These are phyloP conservation scores for Umbelopsis sp. DNA, from an alignment of 192 early-diverging fungal species.

Conservation along the genomic window DNA sequence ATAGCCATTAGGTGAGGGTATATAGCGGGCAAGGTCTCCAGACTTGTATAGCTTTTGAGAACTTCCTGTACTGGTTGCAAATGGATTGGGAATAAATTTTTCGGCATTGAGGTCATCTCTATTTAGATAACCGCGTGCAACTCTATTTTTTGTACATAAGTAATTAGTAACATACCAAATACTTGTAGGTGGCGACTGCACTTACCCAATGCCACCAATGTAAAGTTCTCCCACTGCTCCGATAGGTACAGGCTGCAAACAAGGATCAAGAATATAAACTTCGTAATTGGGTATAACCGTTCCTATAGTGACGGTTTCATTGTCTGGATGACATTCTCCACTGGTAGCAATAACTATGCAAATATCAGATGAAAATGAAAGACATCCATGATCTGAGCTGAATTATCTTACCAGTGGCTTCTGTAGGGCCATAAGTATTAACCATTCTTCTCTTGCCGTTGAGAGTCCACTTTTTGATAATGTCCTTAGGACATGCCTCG, in stretches of 20 bases:
- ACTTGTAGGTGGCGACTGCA: too few relatives aligned
- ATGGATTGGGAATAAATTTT: slow-evolving; percentile 45
- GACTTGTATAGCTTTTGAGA: slow-evolving; percentile 35
- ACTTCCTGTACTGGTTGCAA: background rate
- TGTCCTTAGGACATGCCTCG: slow-evolving; percentile 1
- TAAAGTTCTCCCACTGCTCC: slow-evolving; percentile 44
- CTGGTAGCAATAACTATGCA: slow-evolving; percentile 9
- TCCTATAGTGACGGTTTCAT: slow-evolving; percentile 27
- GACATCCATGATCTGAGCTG: background rate
- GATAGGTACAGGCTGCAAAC: slow-evolving; percentile 26
- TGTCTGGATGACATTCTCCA: slow-evolving; percentile 4
- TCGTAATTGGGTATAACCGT: slow-evolving; percentile 18
- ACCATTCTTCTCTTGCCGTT: slow-evolving; percentile 14
- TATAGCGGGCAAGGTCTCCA: slow-evolving; percentile 35
- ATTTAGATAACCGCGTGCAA: background rate
- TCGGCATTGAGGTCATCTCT: slow-evolving; percentile 36
- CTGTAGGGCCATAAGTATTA: slow-evolving; percentile 35
- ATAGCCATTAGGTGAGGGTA: slow-evolving; percentile 1
- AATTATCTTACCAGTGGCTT: slow-evolving; percentile 17
- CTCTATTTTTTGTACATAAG: too few relatives aligned
- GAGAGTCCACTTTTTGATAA: slow-evolving; percentile 12
- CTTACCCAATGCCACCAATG: slow-evolving; percentile 27
- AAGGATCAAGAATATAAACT: slow-evolving; percentile 35
- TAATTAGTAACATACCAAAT: too few relatives aligned
- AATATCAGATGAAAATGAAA: background rate